These are phyloP conservation scores for Perkinsus olseni DNA, from an alignment of 169 alveolate genomes.

Conservation along the genomic window DNA sequence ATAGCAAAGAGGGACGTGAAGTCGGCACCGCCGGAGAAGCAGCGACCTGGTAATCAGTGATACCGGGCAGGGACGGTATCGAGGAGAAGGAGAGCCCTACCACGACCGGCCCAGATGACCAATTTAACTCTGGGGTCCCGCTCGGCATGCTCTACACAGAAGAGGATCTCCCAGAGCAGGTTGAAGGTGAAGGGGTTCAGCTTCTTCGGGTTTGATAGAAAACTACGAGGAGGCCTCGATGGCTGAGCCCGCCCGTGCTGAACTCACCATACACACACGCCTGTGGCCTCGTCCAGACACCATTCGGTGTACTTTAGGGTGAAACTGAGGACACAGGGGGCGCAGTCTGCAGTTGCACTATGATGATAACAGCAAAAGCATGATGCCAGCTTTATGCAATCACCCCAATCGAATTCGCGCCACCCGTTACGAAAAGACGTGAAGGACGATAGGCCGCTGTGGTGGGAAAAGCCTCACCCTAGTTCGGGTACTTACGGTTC, in stretches of 20 bases:
- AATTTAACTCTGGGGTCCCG: neutral
- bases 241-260: neutral
- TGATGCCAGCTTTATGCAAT: too few species aligned
- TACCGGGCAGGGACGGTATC: neutral
- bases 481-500: neutral
- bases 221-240: neutral
- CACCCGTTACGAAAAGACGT: too few species aligned
- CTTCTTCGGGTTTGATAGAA: neutral
- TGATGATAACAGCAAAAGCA: neutral
- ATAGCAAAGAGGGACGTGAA: neutral
- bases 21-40: neutral
- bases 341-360: too few species aligned
- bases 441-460: too few species aligned
- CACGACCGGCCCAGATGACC: neutral
- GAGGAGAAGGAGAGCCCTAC: neutral
- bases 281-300: neutral
- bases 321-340: neutral
- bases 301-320: neutral
- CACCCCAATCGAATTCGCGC: too few species aligned
- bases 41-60: neutral
- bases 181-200: neutral
- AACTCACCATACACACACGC: neutral
- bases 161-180: neutral
- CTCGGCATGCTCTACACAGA: neutral
- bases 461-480: neutral